Base-by-base conservation (phyloP, 192 early-diverging fungal species). In the Backusella tuberculispora region DNA sequence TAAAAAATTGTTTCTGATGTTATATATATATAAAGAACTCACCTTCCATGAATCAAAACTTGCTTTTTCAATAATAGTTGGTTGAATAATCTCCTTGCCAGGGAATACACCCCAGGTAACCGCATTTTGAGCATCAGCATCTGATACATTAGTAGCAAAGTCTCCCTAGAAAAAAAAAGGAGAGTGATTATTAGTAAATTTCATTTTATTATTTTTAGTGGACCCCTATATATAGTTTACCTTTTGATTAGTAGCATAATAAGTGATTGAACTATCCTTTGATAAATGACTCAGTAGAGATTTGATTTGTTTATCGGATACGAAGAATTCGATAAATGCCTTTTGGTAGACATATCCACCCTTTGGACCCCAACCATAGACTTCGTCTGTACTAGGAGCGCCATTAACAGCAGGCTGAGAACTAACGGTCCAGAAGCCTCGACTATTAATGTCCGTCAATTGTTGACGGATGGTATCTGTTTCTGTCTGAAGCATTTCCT, bases 31-130 rank as follows among this genome's bases (percentile, higher is more conserved):
- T 1, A 34, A 34, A 34, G 29, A 34, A 34, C 29, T 63, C 78
- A 83, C 82, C 74, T 92, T 93, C 94, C 94, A 96, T 1, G 94
- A 90, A 75, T 93, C 79, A 80, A 96, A 96, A 47, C 84, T 88
- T 19, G 82, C 84, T 67, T 85, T 75, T 40, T 95, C 93, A 44
- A 96, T 93, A 42, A 96, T 85, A 6, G 94, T 96, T 3, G 93
- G 90, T 74, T 96, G 94, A 47, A 96, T 84, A 76, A 96, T 93
- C 77, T 96, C 94, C 70, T 94, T 92, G 24, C 93, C 94, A 6
- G 94, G 93, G 83, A 96, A 96, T 17, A 96, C 94, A 44, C 94
- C 95, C 94, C 94, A 96, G 1, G 94, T 96, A 19, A 96, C 92
- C 5, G 93, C 94, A 80, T 92, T 94, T 29, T 91, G 87, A 1